phyloP scores from a whole-genome alignment of 2,329 filamentous ascomycete genomes.

The Curvularia lunata region DNA sequence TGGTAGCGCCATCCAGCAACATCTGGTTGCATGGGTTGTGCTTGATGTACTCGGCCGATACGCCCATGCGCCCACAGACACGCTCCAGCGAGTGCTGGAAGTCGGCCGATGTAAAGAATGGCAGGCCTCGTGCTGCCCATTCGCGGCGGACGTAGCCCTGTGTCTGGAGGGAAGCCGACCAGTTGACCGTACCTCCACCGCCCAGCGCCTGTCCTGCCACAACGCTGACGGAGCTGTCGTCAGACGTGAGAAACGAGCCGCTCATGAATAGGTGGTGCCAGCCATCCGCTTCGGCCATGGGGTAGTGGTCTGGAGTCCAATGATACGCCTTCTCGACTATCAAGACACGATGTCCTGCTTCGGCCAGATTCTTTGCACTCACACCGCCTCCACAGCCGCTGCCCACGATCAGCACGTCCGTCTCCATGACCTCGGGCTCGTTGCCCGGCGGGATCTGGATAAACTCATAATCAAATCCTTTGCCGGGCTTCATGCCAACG shows the following conservation, averaged over 20 bases:
- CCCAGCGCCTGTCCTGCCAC: conserved; percentile 78
- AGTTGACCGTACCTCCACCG: conserved; percentile 88
- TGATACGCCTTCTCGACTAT: conserved; percentile 85
- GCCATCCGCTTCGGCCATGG: conserved; percentile 71
- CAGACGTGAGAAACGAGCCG: conserved; percentile 63
- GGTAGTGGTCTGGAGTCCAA: conserved; percentile 73
- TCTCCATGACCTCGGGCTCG: conserved; percentile 67
- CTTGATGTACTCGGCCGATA: conserved; percentile 66
- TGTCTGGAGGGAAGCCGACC: conserved; percentile 72
- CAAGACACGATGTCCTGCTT: conserved; percentile 75
- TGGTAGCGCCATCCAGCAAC: conserved; percentile 75
- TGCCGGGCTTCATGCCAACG: conserved; percentile 59
- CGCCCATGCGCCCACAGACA: conserved; percentile 81
- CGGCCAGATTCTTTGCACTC: conserved; percentile 77
- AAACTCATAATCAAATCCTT: conserved; percentile 65
- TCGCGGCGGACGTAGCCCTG: conserved; percentile 79
- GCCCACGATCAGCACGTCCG: conserved; percentile 84
- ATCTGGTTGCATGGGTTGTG: conserved; percentile 76
- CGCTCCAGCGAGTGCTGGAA: conserved; percentile 82
- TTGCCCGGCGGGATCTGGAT: conserved; percentile 64
- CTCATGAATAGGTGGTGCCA: conserved; percentile 72
- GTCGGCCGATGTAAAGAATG: conserved; percentile 73
- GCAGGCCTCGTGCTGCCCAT: conserved; percentile 75
- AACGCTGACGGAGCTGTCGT: conserved; percentile 61
- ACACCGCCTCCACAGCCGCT: conserved; percentile 88